phyloP scores from a whole-genome alignment of 2,329 filamentous ascomycete genomes.

The Stachybotrys chartarum region DNA sequence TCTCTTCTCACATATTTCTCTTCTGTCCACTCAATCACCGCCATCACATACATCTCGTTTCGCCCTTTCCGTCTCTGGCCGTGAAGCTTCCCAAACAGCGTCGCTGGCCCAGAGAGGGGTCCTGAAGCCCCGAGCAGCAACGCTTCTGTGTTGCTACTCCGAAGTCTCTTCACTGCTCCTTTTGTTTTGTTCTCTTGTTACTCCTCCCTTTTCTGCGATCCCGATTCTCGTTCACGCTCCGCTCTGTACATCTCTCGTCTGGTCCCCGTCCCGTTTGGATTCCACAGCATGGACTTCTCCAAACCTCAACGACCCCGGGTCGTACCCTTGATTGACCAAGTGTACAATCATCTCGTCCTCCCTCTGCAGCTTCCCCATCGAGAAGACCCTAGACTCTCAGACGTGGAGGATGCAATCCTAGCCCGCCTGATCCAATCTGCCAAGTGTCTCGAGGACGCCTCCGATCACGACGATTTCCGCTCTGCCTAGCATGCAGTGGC shows the following conservation, averaged over 20 bases:
- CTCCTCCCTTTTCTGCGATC: no score
- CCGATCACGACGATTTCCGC: conserved; percentile 7
- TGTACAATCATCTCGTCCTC: conserved; percentile 16
- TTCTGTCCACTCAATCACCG: no score
- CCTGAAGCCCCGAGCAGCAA: no score
- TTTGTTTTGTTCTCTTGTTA: no score
- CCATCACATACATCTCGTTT: no score
- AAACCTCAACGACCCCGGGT: neutral
- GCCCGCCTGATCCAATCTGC: conserved; percentile 9
- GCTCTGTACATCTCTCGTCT: neutral
- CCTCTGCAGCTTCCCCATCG: conserved; percentile 14
- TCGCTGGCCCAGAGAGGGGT: no score
- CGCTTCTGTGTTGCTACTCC: no score
- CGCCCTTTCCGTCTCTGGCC: no score
- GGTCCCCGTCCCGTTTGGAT: neutral
- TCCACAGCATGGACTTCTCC: neutral
- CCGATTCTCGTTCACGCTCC: neutral
- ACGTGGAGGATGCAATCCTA: conserved; percentile 8
- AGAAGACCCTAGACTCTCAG: conserved; percentile 8
- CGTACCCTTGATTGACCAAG: neutral
- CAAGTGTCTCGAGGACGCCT: conserved; percentile 8
- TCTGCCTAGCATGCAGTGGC: conserved; percentile 10
- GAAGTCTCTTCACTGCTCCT: no score
- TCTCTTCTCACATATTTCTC: no score
- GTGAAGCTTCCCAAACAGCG: no score